These are phyloP conservation scores for Populus ilicifolia DNA, from an alignment of 345 rosid species.

Conservation along the genomic window DNA sequence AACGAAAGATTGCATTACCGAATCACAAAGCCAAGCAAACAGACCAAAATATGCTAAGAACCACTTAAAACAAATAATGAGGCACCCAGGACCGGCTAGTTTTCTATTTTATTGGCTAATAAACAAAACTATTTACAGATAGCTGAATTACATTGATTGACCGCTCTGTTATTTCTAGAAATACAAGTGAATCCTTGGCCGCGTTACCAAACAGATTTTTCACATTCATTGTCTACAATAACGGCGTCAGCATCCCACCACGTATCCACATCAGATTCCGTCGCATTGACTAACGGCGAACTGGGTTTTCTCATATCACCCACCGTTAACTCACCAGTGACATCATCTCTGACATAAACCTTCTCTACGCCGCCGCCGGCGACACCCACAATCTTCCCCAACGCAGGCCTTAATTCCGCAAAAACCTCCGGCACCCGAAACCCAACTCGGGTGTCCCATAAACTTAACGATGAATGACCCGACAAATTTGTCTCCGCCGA, in stretches of 20 bases:
- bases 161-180: not conserved
- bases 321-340: constrained; percentile 29
- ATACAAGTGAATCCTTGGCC: not conserved
- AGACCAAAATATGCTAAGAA: not conserved
- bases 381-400: constrained; percentile 34
- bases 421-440: constrained; percentile 46
- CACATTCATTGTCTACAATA: constrained; percentile 16
- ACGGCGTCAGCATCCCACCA: constrained; percentile 70
- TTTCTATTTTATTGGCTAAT: not conserved
- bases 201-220: not conserved
- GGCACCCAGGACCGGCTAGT: not conserved
- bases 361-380: constrained; percentile 24
- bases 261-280: constrained; percentile 38
- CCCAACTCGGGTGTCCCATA: constrained; percentile 63
- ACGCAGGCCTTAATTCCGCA: constrained; percentile 57
- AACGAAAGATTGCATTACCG: not conserved
- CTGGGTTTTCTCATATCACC: constrained; percentile 57
- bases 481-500: constrained; percentile 32
- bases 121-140: constrained; percentile 1
- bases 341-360: constrained; percentile 44
- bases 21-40: not conserved
- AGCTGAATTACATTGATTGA: not conserved
- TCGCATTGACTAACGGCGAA: constrained; percentile 39
- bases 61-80: not conserved
- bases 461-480: constrained; percentile 31